Base-by-base conservation (phyloP, 106 monocot species). In the Dioscorea dumetorum region DNA sequence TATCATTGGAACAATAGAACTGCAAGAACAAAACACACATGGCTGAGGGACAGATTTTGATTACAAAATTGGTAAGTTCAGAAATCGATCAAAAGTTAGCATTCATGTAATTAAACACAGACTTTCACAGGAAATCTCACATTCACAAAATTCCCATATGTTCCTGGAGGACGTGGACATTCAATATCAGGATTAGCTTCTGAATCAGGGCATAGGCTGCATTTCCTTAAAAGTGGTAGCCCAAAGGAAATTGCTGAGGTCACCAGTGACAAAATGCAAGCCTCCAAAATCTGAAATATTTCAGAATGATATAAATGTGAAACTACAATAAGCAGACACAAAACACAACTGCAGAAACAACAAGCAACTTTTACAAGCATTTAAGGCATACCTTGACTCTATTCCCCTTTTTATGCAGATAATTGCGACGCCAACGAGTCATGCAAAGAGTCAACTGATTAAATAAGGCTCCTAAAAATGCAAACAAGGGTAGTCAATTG, bases 381-480 rank as follows among this genome's bases (percentile, higher is more conserved):
- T 22, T 28, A 24, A 19, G 2, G 33, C 73, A 77, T 78, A 91
- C 95, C 84, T 92, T 92, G 15, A 97, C 82, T 74, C 77, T 78
- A 61, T 69, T 89, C 62, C 92, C 97, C 72, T 78, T 97, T 71
- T 92, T 97, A 75, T 97, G 92, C 35, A 97, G 74, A 83, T 85
- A 81, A 20, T 72, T 89, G 72, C 89, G 75, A 64, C 92, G 91
- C 97, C 91, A 92, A 64, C 76, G 78, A 35, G 97, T 87, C 62
- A 90, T 82, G 85, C 82, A 92, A 72, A 97, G 86, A 64, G 97
- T 97, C 1, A 97, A 87, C 76, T 97, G 91, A 84, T 97, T 97
- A 70, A 97, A 97, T 57, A 97, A 84, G 24, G 97, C 91, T 32
- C 97, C 97, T 95, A 81, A 67, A 76, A 31, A 70, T 54, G 53